These are phyloP conservation scores for Lactarius vividus DNA, from an alignment of 768 basidiomycete genomes.

Conservation along the genomic window DNA sequence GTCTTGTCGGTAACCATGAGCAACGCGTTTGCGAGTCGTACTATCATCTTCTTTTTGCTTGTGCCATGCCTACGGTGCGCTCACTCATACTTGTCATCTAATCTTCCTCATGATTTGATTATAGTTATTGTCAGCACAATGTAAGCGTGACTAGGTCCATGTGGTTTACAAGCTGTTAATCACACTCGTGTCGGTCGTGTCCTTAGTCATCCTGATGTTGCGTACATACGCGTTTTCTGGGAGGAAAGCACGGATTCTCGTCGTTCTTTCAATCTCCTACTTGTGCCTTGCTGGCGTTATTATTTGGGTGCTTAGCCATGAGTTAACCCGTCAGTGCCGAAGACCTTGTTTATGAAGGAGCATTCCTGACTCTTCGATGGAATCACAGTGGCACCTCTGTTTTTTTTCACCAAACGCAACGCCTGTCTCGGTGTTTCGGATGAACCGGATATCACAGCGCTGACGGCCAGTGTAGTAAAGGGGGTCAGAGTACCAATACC, in stretches of 20 bases:
- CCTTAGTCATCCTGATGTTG: slow-evolving; percentile 26
- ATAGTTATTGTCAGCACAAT: slow-evolving; percentile 20
- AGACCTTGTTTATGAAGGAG: not conserved
- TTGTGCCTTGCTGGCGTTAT: slow-evolving; percentile 2
- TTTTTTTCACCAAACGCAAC: not conserved
- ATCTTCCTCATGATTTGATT: not conserved
- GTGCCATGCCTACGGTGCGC: slow-evolving; percentile 19
- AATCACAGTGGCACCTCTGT: slow-evolving; percentile 9
- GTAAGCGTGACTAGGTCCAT: slow-evolving; percentile 3
- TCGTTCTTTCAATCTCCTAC: slow-evolving; percentile 8
- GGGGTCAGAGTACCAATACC: not conserved
- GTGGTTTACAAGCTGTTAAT: not conserved
- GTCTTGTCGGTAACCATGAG: slow-evolving; percentile 3
- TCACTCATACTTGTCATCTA: not conserved
- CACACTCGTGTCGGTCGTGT: not conserved
- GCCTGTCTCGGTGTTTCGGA: slow-evolving; percentile 13
- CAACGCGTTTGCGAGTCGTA: not conserved
- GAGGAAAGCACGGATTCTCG: slow-evolving; percentile 2
- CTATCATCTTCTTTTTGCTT: slow-evolving; percentile 17
- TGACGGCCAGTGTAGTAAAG: not conserved
- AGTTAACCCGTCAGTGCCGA: slow-evolving; percentile 9
- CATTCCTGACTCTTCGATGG: not conserved
- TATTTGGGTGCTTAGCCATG: slow-evolving; percentile 12
- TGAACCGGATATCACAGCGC: too few species aligned
- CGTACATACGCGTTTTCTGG: slow-evolving; percentile 26